phyloP scores from a whole-genome alignment of 208 protist species.

The Trypanosoma avium region DNA sequence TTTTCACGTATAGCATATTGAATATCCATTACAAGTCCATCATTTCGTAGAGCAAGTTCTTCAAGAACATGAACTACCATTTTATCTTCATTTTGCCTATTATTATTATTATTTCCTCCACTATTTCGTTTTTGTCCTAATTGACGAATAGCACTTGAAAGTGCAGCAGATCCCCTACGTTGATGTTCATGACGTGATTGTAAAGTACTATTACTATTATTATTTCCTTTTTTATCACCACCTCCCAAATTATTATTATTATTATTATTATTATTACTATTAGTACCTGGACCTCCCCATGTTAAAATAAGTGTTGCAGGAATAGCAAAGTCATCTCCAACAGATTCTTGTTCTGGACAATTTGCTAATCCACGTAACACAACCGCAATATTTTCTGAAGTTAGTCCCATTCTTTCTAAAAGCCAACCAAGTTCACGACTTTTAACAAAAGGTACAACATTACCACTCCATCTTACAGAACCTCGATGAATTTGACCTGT shows the following conservation, averaged over 20 bases:
- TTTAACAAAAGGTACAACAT: constrained; percentile 66
- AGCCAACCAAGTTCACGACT: constrained; percentile 55
- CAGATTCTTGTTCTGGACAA: constrained; percentile 61
- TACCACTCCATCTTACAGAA: constrained; percentile 52
- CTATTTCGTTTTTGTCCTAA: constrained; percentile 16
- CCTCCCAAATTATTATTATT: not conserved
- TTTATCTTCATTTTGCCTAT: constrained; percentile 38
- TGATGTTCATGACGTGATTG: constrained; percentile 26
- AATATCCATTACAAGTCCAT: constrained; percentile 79
- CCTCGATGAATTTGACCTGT: constrained; percentile 44
- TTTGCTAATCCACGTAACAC: constrained; percentile 68
- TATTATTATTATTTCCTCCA: constrained; percentile 2
- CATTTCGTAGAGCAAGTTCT: constrained; percentile 62
- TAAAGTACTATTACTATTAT: not conserved
- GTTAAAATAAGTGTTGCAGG: constrained; percentile 69
- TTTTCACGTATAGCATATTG: constrained; percentile 77
- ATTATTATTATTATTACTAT: not conserved
- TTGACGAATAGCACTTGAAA: constrained; percentile 28
- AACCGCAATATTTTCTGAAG: constrained; percentile 60
- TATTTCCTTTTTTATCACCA: constrained; percentile 1
- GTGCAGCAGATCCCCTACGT: constrained; percentile 14
- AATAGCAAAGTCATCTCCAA: constrained; percentile 71
- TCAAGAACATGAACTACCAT: constrained; percentile 76
- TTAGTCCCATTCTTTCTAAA: constrained; percentile 54
- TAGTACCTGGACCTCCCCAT: constrained; percentile 54